Conservation (phyloP, 2,329 filamentous ascomycete species). For the Plectosphaerella cucumerina region DNA sequence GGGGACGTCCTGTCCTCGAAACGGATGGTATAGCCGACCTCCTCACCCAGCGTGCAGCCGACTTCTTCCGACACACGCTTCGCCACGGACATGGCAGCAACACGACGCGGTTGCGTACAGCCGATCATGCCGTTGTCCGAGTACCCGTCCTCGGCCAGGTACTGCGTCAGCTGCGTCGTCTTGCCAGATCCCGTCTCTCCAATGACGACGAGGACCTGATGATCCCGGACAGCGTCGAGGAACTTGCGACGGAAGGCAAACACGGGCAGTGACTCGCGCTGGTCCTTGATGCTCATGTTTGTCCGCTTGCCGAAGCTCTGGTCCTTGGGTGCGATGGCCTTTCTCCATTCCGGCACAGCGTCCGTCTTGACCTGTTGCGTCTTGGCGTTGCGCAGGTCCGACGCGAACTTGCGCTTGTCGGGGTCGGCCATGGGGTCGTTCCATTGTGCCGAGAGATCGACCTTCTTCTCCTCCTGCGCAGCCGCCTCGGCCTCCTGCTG, state of each 20-base stretch:
- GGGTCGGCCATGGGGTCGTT: conserved; percentile 92
- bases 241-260: conserved; percentile 84
- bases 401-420: conserved; percentile 82
- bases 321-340: conserved; percentile 73
- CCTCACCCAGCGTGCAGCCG: conserved; percentile 82
- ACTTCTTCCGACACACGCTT: conserved; percentile 97
- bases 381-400: conserved; percentile 71
- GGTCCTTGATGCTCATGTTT: conserved; percentile 89
- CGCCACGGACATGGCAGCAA: conserved; percentile 95
- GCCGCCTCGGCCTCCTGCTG: conserved; percentile 81
- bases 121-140: conserved; percentile 85
- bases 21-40: conserved; percentile 95
- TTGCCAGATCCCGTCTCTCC: conserved; percentile 97
- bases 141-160: conserved; percentile 88
- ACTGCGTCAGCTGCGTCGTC: conserved; percentile 94
- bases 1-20: conserved; percentile 93
- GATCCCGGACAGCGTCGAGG: conserved; percentile 78
- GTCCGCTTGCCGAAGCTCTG: conserved; percentile 82
- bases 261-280: conserved; percentile 84
- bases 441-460: conserved; percentile 88
- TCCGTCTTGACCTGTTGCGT: conserved; percentile 55
- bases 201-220: conserved; percentile 92
- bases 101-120: conserved; percentile 94
- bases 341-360: conserved; percentile 88
- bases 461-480: conserved; percentile 69